Base-by-base conservation (phyloP, 176 grass and related monocot species). In the Triticum dicoccoides region DNA sequence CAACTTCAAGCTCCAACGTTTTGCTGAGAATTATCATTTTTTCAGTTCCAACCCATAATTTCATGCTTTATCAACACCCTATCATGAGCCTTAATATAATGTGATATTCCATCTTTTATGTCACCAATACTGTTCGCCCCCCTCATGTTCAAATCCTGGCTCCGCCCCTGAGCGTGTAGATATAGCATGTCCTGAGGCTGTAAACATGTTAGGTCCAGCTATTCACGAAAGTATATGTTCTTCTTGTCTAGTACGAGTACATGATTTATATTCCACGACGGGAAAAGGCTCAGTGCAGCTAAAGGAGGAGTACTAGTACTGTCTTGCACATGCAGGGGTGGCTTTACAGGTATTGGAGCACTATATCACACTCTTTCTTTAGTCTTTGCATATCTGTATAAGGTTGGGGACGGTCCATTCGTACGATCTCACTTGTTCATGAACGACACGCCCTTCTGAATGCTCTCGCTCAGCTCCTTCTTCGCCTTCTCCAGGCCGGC, bases 381-480 rank as follows among this genome's bases (percentile, higher is more conserved):
- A 52, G 73, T 76, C 24, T 52, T 75, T 9, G 13, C 42, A 47
- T 27, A 18, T 52, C 3, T 77, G 80, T 76, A 79, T 76, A 29
- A 29, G 75, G 67, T 68, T 29, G 39, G 8, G 42, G 39, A 44
- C 18, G 63, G 11, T 58, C 20, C 80, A 20, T 84, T 21, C 11
- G 6, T 78, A 49, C 20, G n/a, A 14, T 68, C n/a, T 96, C 87
- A 96, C 56, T 92, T 94, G 71, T 33, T 92, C 51, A 96, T 45
- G 85, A 99, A 96, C 25, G 77, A 65, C 52, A 95, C 82, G 15
- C 97, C 97, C 89, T 99, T 99, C 78, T 91, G 76, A 76, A 98
- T 98, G 87, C 96, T 98, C 80, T 84, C 90, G 10, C 73, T 67
- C 72, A 99, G 73, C 78, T 94, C 97, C 90, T 94, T 99, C 97